phyloP scores from a whole-genome alignment of 2,329 filamentous ascomycete genomes.

The Celoporthe dispersa region DNA sequence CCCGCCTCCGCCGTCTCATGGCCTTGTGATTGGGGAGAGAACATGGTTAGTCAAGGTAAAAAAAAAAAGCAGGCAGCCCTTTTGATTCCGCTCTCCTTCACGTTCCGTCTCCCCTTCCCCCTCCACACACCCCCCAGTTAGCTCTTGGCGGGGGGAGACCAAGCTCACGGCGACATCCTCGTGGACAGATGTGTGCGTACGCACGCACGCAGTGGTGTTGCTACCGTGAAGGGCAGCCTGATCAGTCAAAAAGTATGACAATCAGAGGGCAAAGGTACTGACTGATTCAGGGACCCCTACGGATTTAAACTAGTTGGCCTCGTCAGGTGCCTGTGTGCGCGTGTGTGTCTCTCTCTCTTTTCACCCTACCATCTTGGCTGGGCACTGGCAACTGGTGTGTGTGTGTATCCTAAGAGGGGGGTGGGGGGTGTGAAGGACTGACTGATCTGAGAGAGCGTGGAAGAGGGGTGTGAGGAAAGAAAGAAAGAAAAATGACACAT shows the following conservation, averaged over 20 bases:
- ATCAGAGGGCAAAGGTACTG: too few species aligned
- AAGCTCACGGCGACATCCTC: not conserved
- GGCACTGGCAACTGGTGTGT: too few species aligned
- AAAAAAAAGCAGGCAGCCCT: not conserved
- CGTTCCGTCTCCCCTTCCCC: too few species aligned
- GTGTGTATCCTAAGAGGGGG: too few species aligned
- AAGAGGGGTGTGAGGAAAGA: too few species aligned
- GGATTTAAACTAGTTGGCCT: not conserved
- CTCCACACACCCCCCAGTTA: too few species aligned
- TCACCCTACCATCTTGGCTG: not conserved
- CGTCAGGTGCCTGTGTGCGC: not conserved
- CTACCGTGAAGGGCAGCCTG: too few species aligned
- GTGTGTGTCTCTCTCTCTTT: not conserved
- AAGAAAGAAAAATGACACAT: constrained; percentile 16
- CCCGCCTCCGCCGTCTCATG: not conserved
- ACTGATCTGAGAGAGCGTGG: too few species aligned
- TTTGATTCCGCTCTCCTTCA: not conserved
- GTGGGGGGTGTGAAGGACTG: too few species aligned
- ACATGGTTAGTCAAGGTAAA: not conserved
- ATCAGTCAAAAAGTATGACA: too few species aligned
- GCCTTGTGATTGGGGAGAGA: constrained; percentile 15
- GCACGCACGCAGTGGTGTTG: not conserved
- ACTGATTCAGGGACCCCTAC: too few species aligned
- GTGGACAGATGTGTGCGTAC: not conserved
- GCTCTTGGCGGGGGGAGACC: not conserved